phyloP scores from a whole-genome alignment of 345 rosid species.

The Ceriops tagal region DNA sequence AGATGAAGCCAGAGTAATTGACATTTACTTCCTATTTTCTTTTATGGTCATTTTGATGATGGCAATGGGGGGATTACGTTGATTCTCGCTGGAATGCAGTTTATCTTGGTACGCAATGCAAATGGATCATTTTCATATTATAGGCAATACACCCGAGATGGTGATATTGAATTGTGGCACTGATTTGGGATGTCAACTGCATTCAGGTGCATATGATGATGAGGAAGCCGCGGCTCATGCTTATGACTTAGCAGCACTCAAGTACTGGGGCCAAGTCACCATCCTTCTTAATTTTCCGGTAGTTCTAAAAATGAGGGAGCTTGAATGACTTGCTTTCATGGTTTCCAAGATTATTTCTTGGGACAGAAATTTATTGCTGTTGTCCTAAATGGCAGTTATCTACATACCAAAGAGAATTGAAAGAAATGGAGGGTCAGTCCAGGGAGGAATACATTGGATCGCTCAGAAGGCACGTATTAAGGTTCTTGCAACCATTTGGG shows the following conservation, averaged over 20 bases:
- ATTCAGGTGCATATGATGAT: conserved; percentile 74
- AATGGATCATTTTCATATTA: not conserved
- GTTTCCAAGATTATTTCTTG: not conserved
- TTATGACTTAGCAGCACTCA: conserved; percentile 91
- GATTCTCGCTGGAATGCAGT: conserved; percentile 7
- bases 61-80: conserved; percentile 1
- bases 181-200: not conserved
- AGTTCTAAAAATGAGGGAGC: not conserved
- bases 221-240: conserved; percentile 94
- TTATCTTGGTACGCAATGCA: conserved; percentile 19
- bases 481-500: not conserved
- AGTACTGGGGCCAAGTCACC: conserved; percentile 83
- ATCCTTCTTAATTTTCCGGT: conserved; percentile 89
- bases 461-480: conserved; percentile 58
- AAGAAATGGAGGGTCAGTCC: conserved; percentile 75
- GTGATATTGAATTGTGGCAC: not conserved
- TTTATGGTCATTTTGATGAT: not conserved
- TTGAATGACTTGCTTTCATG: not conserved
- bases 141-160: no score
- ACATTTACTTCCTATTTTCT: not conserved
- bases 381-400: conserved; percentile 36
- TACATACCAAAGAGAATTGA: conserved; percentile 57
- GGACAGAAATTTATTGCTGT: not conserved
- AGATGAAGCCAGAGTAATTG: not conserved
- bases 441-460: conserved; percentile 87